These are phyloP conservation scores for Fusarium chuoi DNA, from an alignment of 2,329 filamentous ascomycete species.

Conservation along the genomic window DNA sequence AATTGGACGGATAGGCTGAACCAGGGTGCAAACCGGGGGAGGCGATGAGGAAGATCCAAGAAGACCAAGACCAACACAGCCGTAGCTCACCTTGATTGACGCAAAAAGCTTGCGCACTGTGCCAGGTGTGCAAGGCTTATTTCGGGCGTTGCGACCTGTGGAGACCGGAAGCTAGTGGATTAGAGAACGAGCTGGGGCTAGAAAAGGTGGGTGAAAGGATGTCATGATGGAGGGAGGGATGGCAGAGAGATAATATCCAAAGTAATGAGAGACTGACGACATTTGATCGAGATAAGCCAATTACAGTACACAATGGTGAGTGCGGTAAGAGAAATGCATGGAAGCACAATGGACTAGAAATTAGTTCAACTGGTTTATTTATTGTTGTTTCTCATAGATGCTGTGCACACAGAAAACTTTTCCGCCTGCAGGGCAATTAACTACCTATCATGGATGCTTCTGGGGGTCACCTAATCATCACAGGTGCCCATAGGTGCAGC, in stretches of 20 bases:
- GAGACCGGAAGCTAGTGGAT: slow-evolving; percentile 19
- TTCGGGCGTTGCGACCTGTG: slow-evolving; percentile 26
- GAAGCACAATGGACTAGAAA: not conserved
- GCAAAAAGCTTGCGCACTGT: slow-evolving; percentile 18
- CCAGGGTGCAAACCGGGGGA: slow-evolving; percentile 32
- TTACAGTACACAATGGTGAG: not conserved
- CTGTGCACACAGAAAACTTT: slow-evolving; percentile 12
- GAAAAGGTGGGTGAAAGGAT: slow-evolving; percentile 37
- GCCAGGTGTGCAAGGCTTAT: slow-evolving; percentile 27
- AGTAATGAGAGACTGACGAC: slow-evolving; percentile 20
- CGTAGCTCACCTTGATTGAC: slow-evolving; percentile 22
- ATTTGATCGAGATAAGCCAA: slow-evolving; percentile 20
- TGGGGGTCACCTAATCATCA: slow-evolving; percentile 21
- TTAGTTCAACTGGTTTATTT: not conserved
- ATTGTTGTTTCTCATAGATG: not conserved
- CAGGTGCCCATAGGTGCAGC: not conserved
- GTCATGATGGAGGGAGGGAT: slow-evolving; percentile 38
- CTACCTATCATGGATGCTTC: slow-evolving; percentile 27
- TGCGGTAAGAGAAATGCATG: not conserved
- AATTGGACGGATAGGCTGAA: slow-evolving; percentile 36
- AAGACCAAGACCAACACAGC: slow-evolving; percentile 36
- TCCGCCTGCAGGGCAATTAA: not conserved
- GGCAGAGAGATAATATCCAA: slow-evolving; percentile 10
- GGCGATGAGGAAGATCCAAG: slow-evolving; percentile 35
- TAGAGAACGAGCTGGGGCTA: slow-evolving; percentile 32